Evolutionary conservation across 169 alveolate species (phyloP).

Genomic region (Cryptosporidium tyzzeri): DNA sequence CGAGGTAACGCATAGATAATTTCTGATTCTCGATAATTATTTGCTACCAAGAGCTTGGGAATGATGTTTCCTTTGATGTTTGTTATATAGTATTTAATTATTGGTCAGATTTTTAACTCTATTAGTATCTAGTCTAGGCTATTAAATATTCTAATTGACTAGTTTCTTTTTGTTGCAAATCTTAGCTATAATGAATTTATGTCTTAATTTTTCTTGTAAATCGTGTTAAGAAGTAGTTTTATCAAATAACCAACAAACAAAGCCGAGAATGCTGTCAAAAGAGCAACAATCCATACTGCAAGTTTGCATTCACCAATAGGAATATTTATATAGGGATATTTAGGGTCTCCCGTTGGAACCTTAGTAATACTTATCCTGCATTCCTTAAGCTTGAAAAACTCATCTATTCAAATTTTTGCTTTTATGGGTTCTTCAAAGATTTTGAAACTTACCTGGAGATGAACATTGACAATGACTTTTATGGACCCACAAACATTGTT

Average conservation of each 20-base stretch:
- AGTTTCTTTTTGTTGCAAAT: not conserved
- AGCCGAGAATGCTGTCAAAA: conserved; percentile 7
- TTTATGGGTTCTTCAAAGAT: not conserved
- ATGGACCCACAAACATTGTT: conserved; percentile 71
- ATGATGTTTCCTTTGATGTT: not conserved
- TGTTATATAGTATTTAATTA: conserved; percentile 58
- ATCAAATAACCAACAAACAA: conserved; percentile 6
- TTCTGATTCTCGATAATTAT: conserved; percentile 58
- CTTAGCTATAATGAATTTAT: no score
- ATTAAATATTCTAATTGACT: not conserved
- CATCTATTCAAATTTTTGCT: conserved; percentile 8
- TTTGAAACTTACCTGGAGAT: conserved; percentile 41
- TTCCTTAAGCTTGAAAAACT: conserved; percentile 45
- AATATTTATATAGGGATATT: conserved; percentile 45
- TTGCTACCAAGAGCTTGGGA: conserved; percentile 9
- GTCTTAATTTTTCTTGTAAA: not conserved
- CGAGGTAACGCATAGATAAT: conserved; percentile 12
- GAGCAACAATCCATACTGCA: conserved; percentile 66
- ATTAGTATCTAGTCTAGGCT: conserved; percentile 30
- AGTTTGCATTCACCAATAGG: conserved; percentile 74
- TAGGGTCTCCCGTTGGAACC: conserved; percentile 66
- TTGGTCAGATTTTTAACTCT: conserved; percentile 42
- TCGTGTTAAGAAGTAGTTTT: not conserved
- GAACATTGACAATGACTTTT: conserved; percentile 72
- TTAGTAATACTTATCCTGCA: conserved; percentile 58